Evolutionary conservation across 1,284 basidiomycete genomes (phyloP).

Genomic region (Exobasidium rhododendri): DNA sequence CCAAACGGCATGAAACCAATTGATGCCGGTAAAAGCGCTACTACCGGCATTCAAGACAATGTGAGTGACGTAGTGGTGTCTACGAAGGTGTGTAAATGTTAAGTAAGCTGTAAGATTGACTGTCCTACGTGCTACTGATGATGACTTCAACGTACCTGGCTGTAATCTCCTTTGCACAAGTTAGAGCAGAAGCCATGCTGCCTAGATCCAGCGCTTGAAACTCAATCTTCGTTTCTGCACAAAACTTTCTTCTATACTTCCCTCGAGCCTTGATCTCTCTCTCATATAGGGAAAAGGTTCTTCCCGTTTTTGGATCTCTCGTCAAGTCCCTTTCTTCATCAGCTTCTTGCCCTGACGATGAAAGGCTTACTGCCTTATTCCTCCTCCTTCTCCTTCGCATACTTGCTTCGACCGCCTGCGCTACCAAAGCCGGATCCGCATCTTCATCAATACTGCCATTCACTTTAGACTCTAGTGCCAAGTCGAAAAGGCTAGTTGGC

Average conservation of each 20-base stretch:
- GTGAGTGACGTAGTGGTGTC: conserved; percentile 46
- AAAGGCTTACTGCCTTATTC: conserved; percentile 24
- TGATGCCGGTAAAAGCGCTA: conserved; percentile 48
- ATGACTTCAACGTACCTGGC: conserved; percentile 17
- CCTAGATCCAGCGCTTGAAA: conserved; percentile 51
- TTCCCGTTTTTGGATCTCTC: conserved; percentile 16
- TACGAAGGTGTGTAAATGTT: not conserved
- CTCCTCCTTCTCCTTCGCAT: conserved; percentile 28
- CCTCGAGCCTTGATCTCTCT: conserved; percentile 40
- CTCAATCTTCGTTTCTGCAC: conserved; percentile 47
- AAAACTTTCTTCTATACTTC: conserved; percentile 43
- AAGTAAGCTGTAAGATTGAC: conserved; percentile 6
- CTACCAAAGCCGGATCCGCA: conserved; percentile 34
- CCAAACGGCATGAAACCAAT: conserved; percentile 46
- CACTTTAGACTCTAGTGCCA: not conserved
- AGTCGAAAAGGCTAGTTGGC: not conserved
- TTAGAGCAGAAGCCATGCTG: conserved; percentile 48
- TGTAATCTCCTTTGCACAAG: conserved; percentile 40
- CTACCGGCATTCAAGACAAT: conserved; percentile 54
- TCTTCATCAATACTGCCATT: conserved; percentile 28
- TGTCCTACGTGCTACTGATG: not conserved
- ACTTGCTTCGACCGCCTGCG: conserved; percentile 27
- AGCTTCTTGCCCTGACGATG: conserved; percentile 8
- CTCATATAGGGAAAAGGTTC: conserved; percentile 24
- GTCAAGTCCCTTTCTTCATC: conserved; percentile 6